Base-by-base conservation (phyloP, 78 protist species). In the Parvularia atlantis region DNA sequence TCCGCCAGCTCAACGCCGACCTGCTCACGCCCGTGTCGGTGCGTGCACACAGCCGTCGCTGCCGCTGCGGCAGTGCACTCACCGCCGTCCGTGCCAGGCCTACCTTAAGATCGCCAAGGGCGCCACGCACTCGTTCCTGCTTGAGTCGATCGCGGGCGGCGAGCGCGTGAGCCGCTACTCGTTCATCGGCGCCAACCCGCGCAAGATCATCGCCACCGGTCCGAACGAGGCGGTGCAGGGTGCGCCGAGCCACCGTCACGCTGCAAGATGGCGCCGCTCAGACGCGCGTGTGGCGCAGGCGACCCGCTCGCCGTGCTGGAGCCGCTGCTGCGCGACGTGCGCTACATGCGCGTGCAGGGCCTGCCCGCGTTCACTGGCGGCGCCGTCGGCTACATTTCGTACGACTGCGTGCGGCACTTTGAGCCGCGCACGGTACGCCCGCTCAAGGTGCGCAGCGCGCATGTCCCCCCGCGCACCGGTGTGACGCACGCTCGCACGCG, bases 291-390 rank as follows among this genome's bases (percentile, higher is more conserved):
- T n/a, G n/a, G n/a, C 69, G 43, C 35, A 0, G 69, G 69, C 36
- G 77, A 71, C 26, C 77, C 77, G 28, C 67, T 71, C 31, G 30
- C 6, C 20, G 31, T 48, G 28, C 11, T 71, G 5, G 77, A 71
- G 44, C 58, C 35, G 36, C 20, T 2, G 19, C 36, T 71, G 17
- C 20, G 10, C 30, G 1, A 3, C 44, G 35, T 60, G 24, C 7
- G 26, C 24, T 71, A 41, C 17, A 54, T 57, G 31, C 63, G 17
- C 37, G 41, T 71, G 11, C 26, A 7, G 20, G 77, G 67, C 6
- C 59, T 71, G 56, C 77, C 77, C 48, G 14, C 0, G 37, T 54
- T 77, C 43, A 77, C 68, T 0, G 82, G 82, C n/a, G 82, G 77
- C n/a, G 76, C 82, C 0, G 19, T 77, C 9, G 82, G 81, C 28